Percentiles rank a stretch among this genome's conserved stretches.
These are phyloP conservation scores for Salmacisia buchloeana DNA, from an alignment of 1,284 basidiomycete species.

Conservation along the genomic window DNA sequence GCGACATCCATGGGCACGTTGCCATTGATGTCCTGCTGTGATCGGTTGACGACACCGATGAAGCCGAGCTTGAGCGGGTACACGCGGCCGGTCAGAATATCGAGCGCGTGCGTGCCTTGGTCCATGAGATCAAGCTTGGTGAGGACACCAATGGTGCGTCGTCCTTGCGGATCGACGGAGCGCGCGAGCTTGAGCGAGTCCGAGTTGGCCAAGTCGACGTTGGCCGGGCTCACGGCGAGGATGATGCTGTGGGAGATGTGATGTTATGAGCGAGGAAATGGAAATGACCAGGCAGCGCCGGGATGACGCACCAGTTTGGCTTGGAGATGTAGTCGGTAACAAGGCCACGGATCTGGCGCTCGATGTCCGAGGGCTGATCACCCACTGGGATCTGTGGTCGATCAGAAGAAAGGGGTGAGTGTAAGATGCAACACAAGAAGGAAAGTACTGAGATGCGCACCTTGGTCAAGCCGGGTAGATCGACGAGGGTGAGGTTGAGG, in stretches of 20 bases:
- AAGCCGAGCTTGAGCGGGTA: slow-evolving; percentile 97
- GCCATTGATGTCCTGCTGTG: slow-evolving; percentile 92
- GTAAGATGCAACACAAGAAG: neutral
- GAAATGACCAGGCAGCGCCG: neutral
- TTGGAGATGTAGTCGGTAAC: slow-evolving; percentile 93
- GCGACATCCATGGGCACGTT: slow-evolving; percentile 83
- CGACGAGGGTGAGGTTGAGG: slow-evolving; percentile 88
- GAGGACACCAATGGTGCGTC: slow-evolving; percentile 89
- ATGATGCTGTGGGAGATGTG: slow-evolving; percentile 65
- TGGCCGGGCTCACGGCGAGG: slow-evolving; percentile 90
- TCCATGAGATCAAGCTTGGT: slow-evolving; percentile 99
- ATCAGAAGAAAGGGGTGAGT: neutral
- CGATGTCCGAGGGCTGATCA: slow-evolving; percentile 80
- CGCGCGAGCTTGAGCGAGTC: slow-evolving; percentile 94
- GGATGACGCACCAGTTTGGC: slow-evolving; percentile 72
- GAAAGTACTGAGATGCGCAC: slow-evolving; percentile 50
- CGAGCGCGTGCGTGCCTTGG: slow-evolving; percentile 91
- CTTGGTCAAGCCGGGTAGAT: slow-evolving; percentile 93
- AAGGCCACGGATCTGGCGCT: slow-evolving; percentile 87
- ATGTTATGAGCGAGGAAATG: neutral
- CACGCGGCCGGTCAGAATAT: slow-evolving; percentile 89
- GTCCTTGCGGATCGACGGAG: slow-evolving; percentile 87
- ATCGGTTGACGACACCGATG: slow-evolving; percentile 93
- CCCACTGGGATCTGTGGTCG: slow-evolving; percentile 41
- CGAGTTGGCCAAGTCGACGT: slow-evolving; percentile 97